These are phyloP conservation scores for Oryza meridionalis DNA, from an alignment of 176 grass and related monocot genomes.

Conservation along the genomic window DNA sequence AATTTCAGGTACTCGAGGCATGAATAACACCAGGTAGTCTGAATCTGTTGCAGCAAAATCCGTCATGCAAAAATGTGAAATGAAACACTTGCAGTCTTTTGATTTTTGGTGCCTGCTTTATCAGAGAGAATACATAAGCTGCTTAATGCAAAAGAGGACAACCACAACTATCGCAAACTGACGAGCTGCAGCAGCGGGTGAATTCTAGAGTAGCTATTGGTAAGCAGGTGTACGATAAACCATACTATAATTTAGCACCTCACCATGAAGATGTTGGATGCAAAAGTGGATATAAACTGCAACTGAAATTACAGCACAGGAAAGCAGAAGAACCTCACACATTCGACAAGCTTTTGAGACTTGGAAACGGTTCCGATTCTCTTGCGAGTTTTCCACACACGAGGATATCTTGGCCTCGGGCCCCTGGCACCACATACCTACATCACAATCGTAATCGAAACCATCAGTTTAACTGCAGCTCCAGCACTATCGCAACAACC, in stretches of 20 bases:
- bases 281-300: not conserved
- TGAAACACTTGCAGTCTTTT: not conserved
- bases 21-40: not conserved
- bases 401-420: slow-evolving; percentile 80
- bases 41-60: slow-evolving; percentile 19
- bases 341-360: slow-evolving; percentile 91
- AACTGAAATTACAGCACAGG: not conserved
- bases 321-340: slow-evolving; percentile 72
- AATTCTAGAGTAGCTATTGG: not conserved
- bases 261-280: not conserved
- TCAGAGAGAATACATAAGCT: not conserved
- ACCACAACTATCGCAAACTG: slow-evolving; percentile 1
- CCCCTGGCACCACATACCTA: slow-evolving; percentile 86
- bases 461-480: slow-evolving; percentile 6
- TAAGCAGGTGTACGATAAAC: not conserved
- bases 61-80: slow-evolving; percentile 7
- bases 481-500: not conserved
- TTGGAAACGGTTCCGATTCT: slow-evolving; percentile 90
- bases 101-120: not conserved
- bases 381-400: slow-evolving; percentile 83
- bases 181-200: not conserved
- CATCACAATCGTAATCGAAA: not conserved
- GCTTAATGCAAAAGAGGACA: not conserved
- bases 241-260: slow-evolving; percentile 3
- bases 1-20: not conserved